These are phyloP conservation scores for Chimonanthus praecox DNA, from an alignment of 164 flowering plant genomes.

Conservation along the genomic window DNA sequence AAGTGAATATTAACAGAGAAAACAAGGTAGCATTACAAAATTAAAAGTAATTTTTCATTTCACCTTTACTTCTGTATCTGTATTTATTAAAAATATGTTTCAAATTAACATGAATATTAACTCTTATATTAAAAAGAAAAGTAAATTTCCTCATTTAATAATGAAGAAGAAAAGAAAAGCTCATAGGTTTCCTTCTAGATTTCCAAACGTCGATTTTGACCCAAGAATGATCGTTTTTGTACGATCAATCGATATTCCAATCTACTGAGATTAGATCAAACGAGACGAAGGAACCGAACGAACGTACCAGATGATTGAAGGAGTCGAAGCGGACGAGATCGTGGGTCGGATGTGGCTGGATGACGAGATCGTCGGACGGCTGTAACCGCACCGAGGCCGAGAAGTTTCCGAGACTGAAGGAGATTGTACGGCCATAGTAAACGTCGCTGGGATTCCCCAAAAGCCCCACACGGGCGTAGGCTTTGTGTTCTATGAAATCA, in stretches of 20 bases:
- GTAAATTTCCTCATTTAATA: too few relatives aligned
- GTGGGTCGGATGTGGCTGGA: conserved; percentile 69
- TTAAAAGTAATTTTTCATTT: too few relatives aligned
- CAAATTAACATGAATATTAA: too few relatives aligned
- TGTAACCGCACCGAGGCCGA: conserved; percentile 61
- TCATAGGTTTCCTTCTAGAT: too few relatives aligned
- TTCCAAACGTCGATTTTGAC: too few relatives aligned
- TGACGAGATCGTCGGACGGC: conserved; percentile 66
- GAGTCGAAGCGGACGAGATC: conserved; percentile 75
- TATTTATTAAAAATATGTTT: too few relatives aligned
- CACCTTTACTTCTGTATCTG: too few relatives aligned
- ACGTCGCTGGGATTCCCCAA: conserved; percentile 95
- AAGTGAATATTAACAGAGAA: too few relatives aligned
- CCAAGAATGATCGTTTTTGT: too few relatives aligned
- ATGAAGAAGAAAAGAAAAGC: too few relatives aligned
- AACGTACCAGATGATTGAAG: conserved; percentile 49
- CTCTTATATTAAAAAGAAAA: too few relatives aligned
- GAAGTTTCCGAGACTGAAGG: conserved; percentile 73
- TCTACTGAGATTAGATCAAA: neutral
- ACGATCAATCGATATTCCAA: neutral
- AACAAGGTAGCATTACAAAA: too few relatives aligned
- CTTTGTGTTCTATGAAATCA: conserved; percentile 51
- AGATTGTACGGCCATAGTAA: conserved; percentile 73
- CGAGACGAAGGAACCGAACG: neutral
- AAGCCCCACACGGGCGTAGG: conserved; percentile 69